Base-by-base conservation (phyloP, 75 land plant species). In the Adiantum capillusveneris region DNA sequence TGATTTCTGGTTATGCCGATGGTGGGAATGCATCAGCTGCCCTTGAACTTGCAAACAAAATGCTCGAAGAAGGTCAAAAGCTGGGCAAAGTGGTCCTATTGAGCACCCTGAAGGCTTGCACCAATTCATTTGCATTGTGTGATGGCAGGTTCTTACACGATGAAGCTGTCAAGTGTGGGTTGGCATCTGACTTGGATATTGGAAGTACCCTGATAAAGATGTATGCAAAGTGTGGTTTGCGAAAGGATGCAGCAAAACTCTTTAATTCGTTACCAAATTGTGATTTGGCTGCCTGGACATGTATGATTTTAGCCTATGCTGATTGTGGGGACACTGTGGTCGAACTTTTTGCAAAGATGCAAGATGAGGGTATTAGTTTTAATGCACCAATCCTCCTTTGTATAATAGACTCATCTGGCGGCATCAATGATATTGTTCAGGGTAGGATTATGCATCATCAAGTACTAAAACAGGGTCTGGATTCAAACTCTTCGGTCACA, bases 161-260 rank as follows among this genome's bases (percentile, higher is more conserved):
- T 1, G 17, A 22, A 24, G 26, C 21, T 14, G 59, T 39, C 20
- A 31, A 43, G 59, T 24, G 25, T 68, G 74, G 74, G 6, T 18
- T 44, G 30, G 18, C 20, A 14, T 48, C 71, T 16, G 60, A 65
- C 52, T n/a, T 37, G 56, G 39, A 29, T 11, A 59, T 71, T 36
- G 49, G 30, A 22, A 69, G 30, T 19, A 31, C 48, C 27, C 17
- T 69, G 9, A 39, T 72, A 59, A 39, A 70, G 56, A 72, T 72
- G 75, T 72, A 69, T 43, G 56, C 51, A 21, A 69, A 57, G 31
- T 68, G 64, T 62, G 76, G 73, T 12, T 18, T n/a, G 16, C 13
- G 53, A 19, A 25, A 39, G 13, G 56, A 62, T 29, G 76, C 76
- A 11, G 25, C n/a, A 3, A 55, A 27, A 26, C 12, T 60, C 3